A percentile compares a stretch with the other conserved stretches of the same genome.
Conservation (phyloP, 2,329 filamentous ascomycete genomes). For the Sordariomycetes sp. region DNA sequence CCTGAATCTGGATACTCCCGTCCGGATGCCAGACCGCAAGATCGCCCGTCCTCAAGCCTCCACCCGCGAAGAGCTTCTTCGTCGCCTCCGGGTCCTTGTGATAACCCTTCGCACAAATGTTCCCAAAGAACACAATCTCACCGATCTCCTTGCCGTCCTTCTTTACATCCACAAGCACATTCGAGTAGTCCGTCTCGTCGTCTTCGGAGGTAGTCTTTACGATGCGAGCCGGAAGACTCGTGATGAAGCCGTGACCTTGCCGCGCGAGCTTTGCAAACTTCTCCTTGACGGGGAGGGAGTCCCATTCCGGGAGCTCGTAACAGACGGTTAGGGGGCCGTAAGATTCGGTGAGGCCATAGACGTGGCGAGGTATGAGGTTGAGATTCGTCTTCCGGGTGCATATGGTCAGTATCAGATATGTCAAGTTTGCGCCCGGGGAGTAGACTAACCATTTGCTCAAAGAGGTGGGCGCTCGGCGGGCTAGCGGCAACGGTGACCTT, state of each 20-base stretch:
- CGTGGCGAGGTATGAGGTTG: slow-evolving; percentile 83
- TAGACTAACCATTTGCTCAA: slow-evolving; percentile 72
- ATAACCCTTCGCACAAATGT: slow-evolving; percentile 86
- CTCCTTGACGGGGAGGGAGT: slow-evolving; percentile 56
- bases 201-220: slow-evolving; percentile 67
- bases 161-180: slow-evolving; percentile 27
- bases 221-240: slow-evolving; percentile 66
- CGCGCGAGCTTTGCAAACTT: slow-evolving; percentile 85
- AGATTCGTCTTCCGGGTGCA: slow-evolving; percentile 29
- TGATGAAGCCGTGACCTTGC: slow-evolving; percentile 85
- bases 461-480: slow-evolving; percentile 79
- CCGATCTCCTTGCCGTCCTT: slow-evolving; percentile 35
- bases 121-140: slow-evolving; percentile 69
- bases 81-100: slow-evolving; percentile 84
- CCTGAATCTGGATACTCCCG: slow-evolving; percentile 80
- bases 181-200: slow-evolving; percentile 8
- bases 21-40: slow-evolving; percentile 88
- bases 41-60: slow-evolving; percentile 80
- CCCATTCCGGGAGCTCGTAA: slow-evolving; percentile 78
- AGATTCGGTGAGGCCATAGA: slow-evolving; percentile 80
- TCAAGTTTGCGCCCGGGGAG: too few species aligned
- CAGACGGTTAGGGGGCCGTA: slow-evolving; percentile 95
- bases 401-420: background rate
- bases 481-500: slow-evolving; percentile 86
- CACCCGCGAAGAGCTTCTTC: slow-evolving; percentile 73